Evolutionary conservation across 768 basidiomycete species (phyloP), one percentile per base, ranked within the genome.

Genomic region (Crassisporium funariophilum): DNA sequence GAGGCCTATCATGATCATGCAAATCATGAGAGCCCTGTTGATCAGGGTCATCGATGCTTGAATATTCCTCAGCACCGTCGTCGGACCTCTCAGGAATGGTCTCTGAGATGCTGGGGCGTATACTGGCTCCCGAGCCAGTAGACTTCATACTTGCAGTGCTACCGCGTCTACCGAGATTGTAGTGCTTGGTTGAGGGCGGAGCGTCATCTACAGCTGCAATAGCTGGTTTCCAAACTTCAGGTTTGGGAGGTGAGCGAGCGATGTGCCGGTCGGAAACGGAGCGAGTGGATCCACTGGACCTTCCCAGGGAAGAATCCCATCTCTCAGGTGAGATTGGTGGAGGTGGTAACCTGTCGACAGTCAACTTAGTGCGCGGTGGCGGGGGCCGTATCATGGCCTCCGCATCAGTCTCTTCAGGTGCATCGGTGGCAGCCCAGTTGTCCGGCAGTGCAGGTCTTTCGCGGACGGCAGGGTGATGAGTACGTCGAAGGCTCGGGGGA

Each of bases 141-240:
- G 77, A 78, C n/a, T 70, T 68, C 16, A 70, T 72, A 50, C 81
- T 80, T 10, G 79, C 69, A 5, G 65, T 73, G 49, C 80, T 82
- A 34, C 74, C 71, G 8, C 74, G 70, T 44, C 75, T 62, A 1
- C 73, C 74, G 19, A 79, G 63, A 10, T 65, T 61, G 46, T 69
- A 70, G 4, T 75, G 65, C 43, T 71, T 74, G 58, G 10, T 47
- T 13, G 35, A 16, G 10, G 46, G 31, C 10, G 41, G 35, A 35
- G 62, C 62, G 27, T 77, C 78, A 41, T 79, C 73, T 47, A 75
- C 71, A 10, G 73, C 68, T 1, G 75, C 68, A 15, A 73, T 68
- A 0, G 71, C 58, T 2, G 79, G 78, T 27, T 69, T 75, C 79
- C 80, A 81, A 22, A 79, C 60, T 47, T 78, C 75, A 11, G 72